Evolutionary conservation across 2,329 filamentous ascomycete species (phyloP).

Genomic region (Fusarium brachygibbosum): DNA sequence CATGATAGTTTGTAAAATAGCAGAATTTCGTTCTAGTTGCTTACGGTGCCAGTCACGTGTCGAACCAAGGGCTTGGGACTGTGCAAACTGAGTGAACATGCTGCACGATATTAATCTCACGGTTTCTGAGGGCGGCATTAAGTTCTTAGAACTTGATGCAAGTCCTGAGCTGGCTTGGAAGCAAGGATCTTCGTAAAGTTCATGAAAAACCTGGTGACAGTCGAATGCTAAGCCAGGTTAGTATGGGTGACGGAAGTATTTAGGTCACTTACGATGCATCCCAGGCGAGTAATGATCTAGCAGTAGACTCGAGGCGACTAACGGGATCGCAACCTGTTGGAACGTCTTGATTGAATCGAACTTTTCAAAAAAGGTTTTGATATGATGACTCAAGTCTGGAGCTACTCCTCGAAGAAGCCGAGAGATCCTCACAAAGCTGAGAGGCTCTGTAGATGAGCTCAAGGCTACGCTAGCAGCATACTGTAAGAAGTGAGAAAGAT

Average conservation of each 20-base stretch:
- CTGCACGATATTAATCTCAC: constrained; percentile 23
- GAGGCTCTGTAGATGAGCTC: constrained; percentile 5
- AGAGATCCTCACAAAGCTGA: constrained; percentile 31
- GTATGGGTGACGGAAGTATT: background rate
- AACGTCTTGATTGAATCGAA: constrained; percentile 18
- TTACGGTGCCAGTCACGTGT: constrained; percentile 22
- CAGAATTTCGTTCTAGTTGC: constrained; percentile 5
- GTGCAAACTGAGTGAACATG: constrained; percentile 29
- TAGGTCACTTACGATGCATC: constrained; percentile 35
- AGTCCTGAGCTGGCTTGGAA: constrained; percentile 8
- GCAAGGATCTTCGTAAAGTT: constrained; percentile 18
- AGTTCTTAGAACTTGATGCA: background rate
- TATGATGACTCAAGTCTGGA: constrained; percentile 20
- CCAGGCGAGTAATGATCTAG: constrained; percentile 36
- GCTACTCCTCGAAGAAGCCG: constrained; percentile 14
- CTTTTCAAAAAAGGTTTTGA: constrained; percentile 21
- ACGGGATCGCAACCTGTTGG: constrained; percentile 21
- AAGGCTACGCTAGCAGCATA: constrained; percentile 4
- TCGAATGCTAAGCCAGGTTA: constrained; percentile 17
- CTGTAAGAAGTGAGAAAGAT: constrained; percentile 26
- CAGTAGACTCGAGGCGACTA: constrained; percentile 35
- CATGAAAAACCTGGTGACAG: constrained; percentile 15
- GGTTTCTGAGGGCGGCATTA: constrained; percentile 10
- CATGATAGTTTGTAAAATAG: constrained; percentile 2
- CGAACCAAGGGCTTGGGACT: constrained; percentile 17